Base-by-base conservation (phyloP, 192 early-diverging fungal genomes). In the Dissophora globulifera region DNA sequence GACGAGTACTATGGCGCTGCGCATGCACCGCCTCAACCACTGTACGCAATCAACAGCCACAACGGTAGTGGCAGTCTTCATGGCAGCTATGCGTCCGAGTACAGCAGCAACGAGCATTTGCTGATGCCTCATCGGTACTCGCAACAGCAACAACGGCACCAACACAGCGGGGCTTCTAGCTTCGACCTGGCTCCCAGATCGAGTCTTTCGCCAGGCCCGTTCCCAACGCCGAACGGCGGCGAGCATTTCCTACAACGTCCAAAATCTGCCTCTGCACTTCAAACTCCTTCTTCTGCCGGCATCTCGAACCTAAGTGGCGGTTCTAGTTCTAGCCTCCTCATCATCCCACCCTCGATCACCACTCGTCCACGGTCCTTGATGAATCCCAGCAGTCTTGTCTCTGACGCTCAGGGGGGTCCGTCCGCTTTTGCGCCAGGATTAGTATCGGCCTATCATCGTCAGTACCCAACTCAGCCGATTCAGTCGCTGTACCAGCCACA, bases 341-440 rank as follows among this genome's bases (percentile, higher is more conserved):
- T 38, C 10, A 76, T 76, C 30, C 72, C 72, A 5, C 72, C 72
- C 1, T 61, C 72, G 12, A 76, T 76, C 33, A 76, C 72, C 0
- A 67, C 72, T 0, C 62, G 72, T 22, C 50, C 49, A 1, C 43
- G 72, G 26, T 76, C 71, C 11, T n/a, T 38, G 43, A 50, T 76
- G 72, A 61, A 32, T 30, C 19, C 46, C 3, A 52, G 25, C 31
- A 49, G n/a, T 40, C 27, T 57, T 26, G 43, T 49, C 15, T n/a
- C n/a, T n/a, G n/a, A n/a, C n/a, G n/a, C n/a, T n/a, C n/a, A n/a
- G n/a, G n/a, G n/a, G n/a, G n/a, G n/a, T n/a, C n/a, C n/a, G n/a
- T n/a, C n/a, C n/a, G n/a, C 5, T 11, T 29, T 47, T 13, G 2
- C 10, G n/a, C 25, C 3, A 35, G 16, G 43, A 2, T 25, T 23